Percentiles rank a stretch among this genome's conserved stretches.
Evolutionary conservation across 352 stramenopile genomes (phyloP).

Genomic region (Globisporangium spinosum): DNA sequence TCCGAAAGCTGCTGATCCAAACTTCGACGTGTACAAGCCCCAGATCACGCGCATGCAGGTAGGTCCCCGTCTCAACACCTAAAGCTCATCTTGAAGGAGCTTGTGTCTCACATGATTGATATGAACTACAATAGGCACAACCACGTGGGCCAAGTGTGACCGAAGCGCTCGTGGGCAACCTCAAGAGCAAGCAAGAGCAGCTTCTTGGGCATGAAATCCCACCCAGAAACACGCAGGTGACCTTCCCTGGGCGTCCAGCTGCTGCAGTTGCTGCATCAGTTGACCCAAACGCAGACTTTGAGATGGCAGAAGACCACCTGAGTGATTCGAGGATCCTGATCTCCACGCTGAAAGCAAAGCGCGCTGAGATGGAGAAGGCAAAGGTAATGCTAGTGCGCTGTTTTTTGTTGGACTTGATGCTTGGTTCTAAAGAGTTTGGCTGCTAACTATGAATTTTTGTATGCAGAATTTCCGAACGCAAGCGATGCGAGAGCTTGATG

Average conservation of each 20-base stretch:
- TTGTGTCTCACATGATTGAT: not conserved
- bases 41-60: conserved; percentile 84
- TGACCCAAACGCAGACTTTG: not conserved
- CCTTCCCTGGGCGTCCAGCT: conserved; percentile 31
- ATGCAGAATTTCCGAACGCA: conserved; percentile 78
- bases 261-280: not conserved
- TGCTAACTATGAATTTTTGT: not conserved
- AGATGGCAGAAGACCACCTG: conserved; percentile 28
- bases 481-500: conserved; percentile 85
- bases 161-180: conserved; percentile 65
- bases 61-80: not conserved
- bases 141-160: conserved; percentile 73
- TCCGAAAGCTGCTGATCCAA: conserved; percentile 30
- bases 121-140: conserved; percentile 34
- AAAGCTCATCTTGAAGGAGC: not conserved
- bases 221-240: conserved; percentile 58
- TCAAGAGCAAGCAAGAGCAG: conserved; percentile 78
- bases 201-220: conserved; percentile 58
- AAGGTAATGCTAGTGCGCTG: conserved; percentile 33
- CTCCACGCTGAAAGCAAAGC: conserved; percentile 67
- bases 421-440: not conserved
- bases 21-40: conserved; percentile 80
- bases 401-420: no score
- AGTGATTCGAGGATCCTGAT: conserved; percentile 71
- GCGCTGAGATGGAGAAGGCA: conserved; percentile 70